Base-by-base conservation (phyloP, 2,329 filamentous ascomycete genomes). In the Lecanicillium sp. region DNA sequence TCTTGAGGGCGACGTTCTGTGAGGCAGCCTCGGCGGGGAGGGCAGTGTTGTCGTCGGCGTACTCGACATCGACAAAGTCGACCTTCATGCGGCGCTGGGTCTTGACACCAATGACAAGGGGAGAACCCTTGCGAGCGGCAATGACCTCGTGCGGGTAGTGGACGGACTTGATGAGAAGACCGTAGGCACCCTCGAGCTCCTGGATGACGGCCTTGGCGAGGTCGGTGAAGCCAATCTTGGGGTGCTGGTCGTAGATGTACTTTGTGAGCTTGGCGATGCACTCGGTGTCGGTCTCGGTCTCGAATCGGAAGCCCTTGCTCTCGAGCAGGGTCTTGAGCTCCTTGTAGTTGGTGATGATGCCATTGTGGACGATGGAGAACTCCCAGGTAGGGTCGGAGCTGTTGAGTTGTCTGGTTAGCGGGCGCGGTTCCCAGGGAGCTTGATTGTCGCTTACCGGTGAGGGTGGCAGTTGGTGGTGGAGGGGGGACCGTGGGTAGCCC, bases 321-420 rank as follows among this genome's bases (percentile, higher is more conserved):
- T 86, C 81, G 59, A 98, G 80, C 55, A 98, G 83, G 54, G 86
- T 88, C 83, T 91, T 95, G 62, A 98, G 77, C 75, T 98, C 93
- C 80, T 98, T 98, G 83, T 98, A 98, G 81, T 98, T 98, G 76
- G 93, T 98, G 73, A 98, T 98, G 79, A 98, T 98, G 66, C 93
- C 93, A 73, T 98, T 98, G 85, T 98, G 93, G 53, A 97, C 93
- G 61, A 98, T 84, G 57, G 88, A 80, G 70, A 98, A 98, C 73
- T 98, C 87, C 90, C 91, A 98, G 62, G 75, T 87, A 60, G 86
- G 82, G 69, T 98, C 93, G 57, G 91, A 97, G 71, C 90, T 94
- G 56, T 35, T n/a, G n/a, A n/a, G n/a, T n/a, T n/a, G n/a, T n/a
- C n/a, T n/a, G n/a, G n/a, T n/a, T n/a, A n/a, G n/a, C n/a, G n/a